Percentiles rank a stretch among this genome's conserved stretches.
phyloP scores from a whole-genome alignment of 768 basidiomycete genomes.

The Rhodotorula graminis region DNA sequence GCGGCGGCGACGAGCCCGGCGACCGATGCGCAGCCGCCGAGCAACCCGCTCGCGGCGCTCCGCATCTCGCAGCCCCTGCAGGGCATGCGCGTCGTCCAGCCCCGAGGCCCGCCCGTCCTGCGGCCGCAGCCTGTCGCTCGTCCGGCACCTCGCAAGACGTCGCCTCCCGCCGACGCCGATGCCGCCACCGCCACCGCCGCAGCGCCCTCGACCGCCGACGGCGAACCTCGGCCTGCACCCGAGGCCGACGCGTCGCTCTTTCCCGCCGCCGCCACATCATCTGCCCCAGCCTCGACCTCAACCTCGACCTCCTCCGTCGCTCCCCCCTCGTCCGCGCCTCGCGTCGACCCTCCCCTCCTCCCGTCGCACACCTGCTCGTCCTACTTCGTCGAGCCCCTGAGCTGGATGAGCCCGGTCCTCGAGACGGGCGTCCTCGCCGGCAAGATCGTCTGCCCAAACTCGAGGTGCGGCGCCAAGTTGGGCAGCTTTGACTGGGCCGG shows the following conservation, averaged over 20 bases:
- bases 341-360: slow-evolving; percentile 32
- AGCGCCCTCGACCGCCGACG: background rate
- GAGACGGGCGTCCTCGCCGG: slow-evolving; percentile 71
- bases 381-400: slow-evolving; percentile 91
- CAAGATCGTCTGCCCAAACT: slow-evolving; percentile 87
- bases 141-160: slow-evolving; percentile 1
- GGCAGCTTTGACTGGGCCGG: slow-evolving; percentile 98
- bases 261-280: no score
- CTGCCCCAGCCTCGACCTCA: background rate
- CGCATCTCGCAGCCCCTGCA: slow-evolving; percentile 31
- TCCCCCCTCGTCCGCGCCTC: background rate
- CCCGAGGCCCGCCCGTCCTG: background rate
- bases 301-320: background rate
- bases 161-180: background rate
- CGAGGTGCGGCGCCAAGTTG: slow-evolving; percentile 81
- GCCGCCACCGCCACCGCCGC: background rate
- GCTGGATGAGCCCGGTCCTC: slow-evolving; percentile 91
- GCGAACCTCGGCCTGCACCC: background rate
- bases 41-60: slow-evolving; percentile 27
- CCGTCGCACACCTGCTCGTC: slow-evolving; percentile 63
- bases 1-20: background rate
- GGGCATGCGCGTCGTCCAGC: slow-evolving; percentile 1
- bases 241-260: background rate
- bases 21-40: background rate
- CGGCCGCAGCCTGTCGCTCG: slow-evolving; percentile 23